phyloP scores from a whole-genome alignment of 1,284 basidiomycete genomes.

The Albatrellus sp. region DNA sequence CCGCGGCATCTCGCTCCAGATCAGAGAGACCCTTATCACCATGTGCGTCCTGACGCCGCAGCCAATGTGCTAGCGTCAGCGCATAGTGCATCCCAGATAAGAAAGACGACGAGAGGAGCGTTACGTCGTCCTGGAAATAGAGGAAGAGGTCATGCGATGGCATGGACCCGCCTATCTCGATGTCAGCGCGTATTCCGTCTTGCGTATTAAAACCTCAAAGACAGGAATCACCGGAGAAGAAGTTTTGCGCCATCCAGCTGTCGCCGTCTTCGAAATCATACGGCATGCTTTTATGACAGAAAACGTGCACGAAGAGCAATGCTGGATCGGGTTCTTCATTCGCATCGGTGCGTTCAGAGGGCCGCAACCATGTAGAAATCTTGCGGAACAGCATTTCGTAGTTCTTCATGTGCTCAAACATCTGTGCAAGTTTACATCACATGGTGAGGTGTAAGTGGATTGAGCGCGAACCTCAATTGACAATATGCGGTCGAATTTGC shows the following conservation, averaged over 20 bases:
- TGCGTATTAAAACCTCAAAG: conserved; percentile 13
- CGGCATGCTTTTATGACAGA: conserved; percentile 56
- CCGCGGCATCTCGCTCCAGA: conserved; percentile 35
- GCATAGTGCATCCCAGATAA: conserved; percentile 60
- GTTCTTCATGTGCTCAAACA: conserved; percentile 82
- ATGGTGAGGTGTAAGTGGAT: background rate
- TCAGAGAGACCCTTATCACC: conserved; percentile 34
- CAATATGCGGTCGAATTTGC: conserved; percentile 62
- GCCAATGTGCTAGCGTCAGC: conserved; percentile 60
- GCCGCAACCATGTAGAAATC: conserved; percentile 57
- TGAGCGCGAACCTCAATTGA: conserved; percentile 45
- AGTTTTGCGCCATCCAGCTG: conserved; percentile 71
- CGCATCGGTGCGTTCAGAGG: conserved; percentile 16
- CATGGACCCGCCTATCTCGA: conserved; percentile 42
- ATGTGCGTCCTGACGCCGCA: conserved; percentile 44
- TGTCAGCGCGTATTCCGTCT: background rate
- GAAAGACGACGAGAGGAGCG: conserved; percentile 49
- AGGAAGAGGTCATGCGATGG: conserved; percentile 58
- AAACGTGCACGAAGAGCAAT: conserved; percentile 65
- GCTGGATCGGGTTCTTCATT: conserved; percentile 25
- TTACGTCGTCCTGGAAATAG: conserved; percentile 52
- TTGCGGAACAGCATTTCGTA: conserved; percentile 58
- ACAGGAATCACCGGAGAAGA: conserved; percentile 49
- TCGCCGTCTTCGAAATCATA: conserved; percentile 69
- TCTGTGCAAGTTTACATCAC: conserved; percentile 23